Evolutionary conservation across 2,329 filamentous ascomycete genomes (phyloP).

Genomic region (Zarea fungicola): DNA sequence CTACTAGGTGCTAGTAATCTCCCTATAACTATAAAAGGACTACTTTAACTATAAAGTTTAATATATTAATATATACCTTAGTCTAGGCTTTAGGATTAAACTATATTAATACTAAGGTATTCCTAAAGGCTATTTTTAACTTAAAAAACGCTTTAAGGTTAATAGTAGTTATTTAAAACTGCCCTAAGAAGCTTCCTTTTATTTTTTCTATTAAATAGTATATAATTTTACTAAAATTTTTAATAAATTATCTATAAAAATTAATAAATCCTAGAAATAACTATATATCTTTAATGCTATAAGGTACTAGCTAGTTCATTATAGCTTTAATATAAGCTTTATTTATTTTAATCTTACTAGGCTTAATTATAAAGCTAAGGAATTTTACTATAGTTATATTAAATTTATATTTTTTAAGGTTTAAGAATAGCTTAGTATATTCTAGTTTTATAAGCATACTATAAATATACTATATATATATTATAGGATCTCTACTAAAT

Average conservation of each 20-base stretch:
- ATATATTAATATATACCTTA: slow-evolving; percentile 22
- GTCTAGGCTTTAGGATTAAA: slow-evolving; percentile 5
- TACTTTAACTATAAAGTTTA: slow-evolving; percentile 7
- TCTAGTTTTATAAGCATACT: not conserved
- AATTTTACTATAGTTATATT: slow-evolving; percentile 2
- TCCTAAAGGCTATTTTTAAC: slow-evolving; percentile 15
- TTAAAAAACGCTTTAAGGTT: slow-evolving; percentile 19
- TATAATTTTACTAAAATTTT: slow-evolving; percentile 7
- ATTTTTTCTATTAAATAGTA: slow-evolving; percentile 1
- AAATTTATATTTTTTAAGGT: not conserved
- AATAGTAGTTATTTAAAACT: not conserved
- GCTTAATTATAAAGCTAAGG: slow-evolving; percentile 3
- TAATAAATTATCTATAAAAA: slow-evolving; percentile 15
- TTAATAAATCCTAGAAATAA: slow-evolving; percentile 13
- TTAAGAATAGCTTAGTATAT: not conserved
- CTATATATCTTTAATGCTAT: slow-evolving; percentile 23
- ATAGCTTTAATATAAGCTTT: slow-evolving; percentile 8
- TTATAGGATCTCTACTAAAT: slow-evolving; percentile 11
- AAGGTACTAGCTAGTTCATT: slow-evolving; percentile 7
- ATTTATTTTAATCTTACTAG: slow-evolving; percentile 4
- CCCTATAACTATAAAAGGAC: slow-evolving; percentile 15
- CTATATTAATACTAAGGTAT: slow-evolving; percentile 16
- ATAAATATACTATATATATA: slow-evolving; percentile 12
- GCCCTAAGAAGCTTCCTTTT: not conserved
- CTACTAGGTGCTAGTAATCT: slow-evolving; percentile 4